Percentiles rank a stretch among this genome's conserved stretches.
Evolutionary conservation across 495 filamentous ascomycete genomes (phyloP).

Genomic region (Annulohypoxylon moriforme): DNA sequence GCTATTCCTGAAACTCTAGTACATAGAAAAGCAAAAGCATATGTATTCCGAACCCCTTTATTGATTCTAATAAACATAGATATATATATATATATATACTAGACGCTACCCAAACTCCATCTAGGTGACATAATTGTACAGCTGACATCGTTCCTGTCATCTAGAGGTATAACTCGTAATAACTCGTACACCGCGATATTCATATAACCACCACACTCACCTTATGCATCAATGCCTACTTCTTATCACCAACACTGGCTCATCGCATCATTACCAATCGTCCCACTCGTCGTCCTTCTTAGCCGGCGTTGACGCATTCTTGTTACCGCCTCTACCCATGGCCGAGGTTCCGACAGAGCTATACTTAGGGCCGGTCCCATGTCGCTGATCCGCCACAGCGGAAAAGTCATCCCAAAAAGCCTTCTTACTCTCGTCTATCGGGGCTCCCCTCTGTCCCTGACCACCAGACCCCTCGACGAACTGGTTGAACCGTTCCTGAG

Average conservation of each 20-base stretch:
- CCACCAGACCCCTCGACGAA: conserved; percentile 75
- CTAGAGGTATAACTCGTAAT: conserved; percentile 30
- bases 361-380: conserved; percentile 46
- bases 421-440: conserved; percentile 70
- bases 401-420: conserved; percentile 93
- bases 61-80: conserved; percentile 22
- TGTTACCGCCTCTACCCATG: conserved; percentile 68
- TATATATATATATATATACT: conserved; percentile 17
- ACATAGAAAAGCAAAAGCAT: background rate
- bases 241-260: background rate
- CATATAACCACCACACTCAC: conserved; percentile 4
- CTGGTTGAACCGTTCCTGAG: conserved; percentile 78
- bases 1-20: background rate
- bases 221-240: background rate
- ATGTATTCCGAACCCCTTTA: conserved; percentile 10
- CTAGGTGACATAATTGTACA: conserved; percentile 36
- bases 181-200: conserved; percentile 1
- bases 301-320: conserved; percentile 49
- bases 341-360: conserved; percentile 77
- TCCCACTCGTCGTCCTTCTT: conserved; percentile 72
- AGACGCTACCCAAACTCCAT: conserved; percentile 39
- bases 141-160: conserved; percentile 38
- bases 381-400: conserved; percentile 59
- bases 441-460: conserved; percentile 50
- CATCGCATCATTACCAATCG: conserved; percentile 64